Evolutionary conservation across 1,284 basidiomycete species (phyloP), one percentile per base, ranked within the genome.

Genomic region (Cerioporus squamosus): DNA sequence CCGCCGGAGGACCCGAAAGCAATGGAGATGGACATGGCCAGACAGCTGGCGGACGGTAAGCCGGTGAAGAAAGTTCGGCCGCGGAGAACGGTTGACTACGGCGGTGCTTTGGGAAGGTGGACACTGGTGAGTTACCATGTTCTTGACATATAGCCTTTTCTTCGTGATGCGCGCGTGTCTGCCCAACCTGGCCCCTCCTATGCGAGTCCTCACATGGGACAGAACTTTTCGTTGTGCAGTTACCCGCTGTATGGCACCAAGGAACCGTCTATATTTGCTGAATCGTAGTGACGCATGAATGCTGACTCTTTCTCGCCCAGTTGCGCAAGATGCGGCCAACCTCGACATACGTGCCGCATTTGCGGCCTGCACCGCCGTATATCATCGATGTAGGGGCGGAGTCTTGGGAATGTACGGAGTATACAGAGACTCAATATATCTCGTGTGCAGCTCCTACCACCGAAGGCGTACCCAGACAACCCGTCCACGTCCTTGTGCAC

Each of bases 21-120:
- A 8, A 82, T 89, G 55, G 93, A 95, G 69, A 79, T 91, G 69
- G 90, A 92, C 2, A 88, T 82, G 60, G 84, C 85, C 4, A 74
- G 86, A 47, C 86, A 88, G 63, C 72, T 85, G 60, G 74, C 87
- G 53, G 93, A 90, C 70, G 91, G 82, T 33, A 94, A 85, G 75
- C 80, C 86, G 5, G 82, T 94, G 62, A 94, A 95, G 78, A 95
- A 95, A 77, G 95, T 94, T 55, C 84, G 95, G 66, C 95, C 97
- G 20, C 79, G 97, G 59, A 79, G 95, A 72, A 98, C 97, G 15
- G 94, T 98, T 14, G 97, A 98, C 75, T 97, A 95, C 71, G 92
- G 92, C 67, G 94, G 94, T 24, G 87, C 88, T 2, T 81, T 97
- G 71, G 91, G 91, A 17, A 82, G 93, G 62, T 97, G 91, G 91